Conservation (phyloP, 495 filamentous ascomycete species). For the Melanomma pulvis-pyrius region DNA sequence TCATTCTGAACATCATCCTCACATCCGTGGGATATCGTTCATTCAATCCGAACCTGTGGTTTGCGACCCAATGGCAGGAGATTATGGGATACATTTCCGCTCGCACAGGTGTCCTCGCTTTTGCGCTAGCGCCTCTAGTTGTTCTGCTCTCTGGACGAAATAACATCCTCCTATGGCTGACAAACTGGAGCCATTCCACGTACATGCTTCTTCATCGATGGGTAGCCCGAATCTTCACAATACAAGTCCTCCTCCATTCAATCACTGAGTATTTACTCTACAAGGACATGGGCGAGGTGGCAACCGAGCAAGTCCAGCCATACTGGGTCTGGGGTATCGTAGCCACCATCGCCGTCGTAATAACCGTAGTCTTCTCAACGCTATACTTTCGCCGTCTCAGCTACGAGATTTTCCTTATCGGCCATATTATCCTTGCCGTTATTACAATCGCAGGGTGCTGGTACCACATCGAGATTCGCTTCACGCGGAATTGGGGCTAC, state of each 20-base stretch:
- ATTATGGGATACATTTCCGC: conserved; percentile 47
- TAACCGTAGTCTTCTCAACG: conserved; percentile 29
- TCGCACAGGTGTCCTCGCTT: conserved; percentile 48
- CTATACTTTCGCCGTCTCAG: conserved; percentile 41
- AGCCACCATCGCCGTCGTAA: conserved; percentile 41
- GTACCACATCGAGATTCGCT: conserved; percentile 46
- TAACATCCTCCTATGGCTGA: conserved; percentile 53
- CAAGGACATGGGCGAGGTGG: conserved; percentile 35
- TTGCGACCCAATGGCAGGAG: conserved; percentile 34
- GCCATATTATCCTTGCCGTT: conserved; percentile 48
- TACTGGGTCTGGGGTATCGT: conserved; percentile 53
- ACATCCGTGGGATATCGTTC: conserved; percentile 42
- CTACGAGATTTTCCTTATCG: conserved; percentile 52
- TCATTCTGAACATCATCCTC: conserved; percentile 50
- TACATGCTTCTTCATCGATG: conserved; percentile 54
- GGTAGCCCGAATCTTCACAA: conserved; percentile 48
- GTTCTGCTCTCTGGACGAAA: conserved; percentile 50
- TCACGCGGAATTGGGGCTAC: conserved; percentile 45
- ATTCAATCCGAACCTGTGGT: conserved; percentile 38
- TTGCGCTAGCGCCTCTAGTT: conserved; percentile 43
- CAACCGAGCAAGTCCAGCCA: conserved; percentile 9
- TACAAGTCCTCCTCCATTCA: conserved; percentile 49
- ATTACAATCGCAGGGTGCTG: conserved; percentile 49
- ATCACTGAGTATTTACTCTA: conserved; percentile 40
- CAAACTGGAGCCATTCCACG: conserved; percentile 53